phyloP scores from a whole-genome alignment of 139 green algal species.

The Chlamydomonas sp. region DNA sequence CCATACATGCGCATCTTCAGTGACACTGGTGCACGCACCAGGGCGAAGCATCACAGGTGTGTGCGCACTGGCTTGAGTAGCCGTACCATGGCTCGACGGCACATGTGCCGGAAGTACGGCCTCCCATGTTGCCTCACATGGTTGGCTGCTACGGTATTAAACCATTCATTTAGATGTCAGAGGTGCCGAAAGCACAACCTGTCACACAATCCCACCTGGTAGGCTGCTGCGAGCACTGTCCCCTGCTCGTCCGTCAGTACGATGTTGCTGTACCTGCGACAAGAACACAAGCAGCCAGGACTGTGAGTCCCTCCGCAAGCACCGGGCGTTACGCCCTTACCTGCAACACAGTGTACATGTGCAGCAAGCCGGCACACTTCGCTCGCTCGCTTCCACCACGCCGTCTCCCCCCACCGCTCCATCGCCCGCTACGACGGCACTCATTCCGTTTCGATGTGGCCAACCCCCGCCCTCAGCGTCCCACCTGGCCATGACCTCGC shows the following conservation, averaged over 20 bases:
- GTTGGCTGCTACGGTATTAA: no score
- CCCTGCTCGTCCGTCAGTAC: constrained; percentile 54
- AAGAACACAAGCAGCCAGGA: neutral
- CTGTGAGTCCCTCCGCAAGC: neutral
- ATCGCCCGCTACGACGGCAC: neutral
- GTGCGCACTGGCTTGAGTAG: no score
- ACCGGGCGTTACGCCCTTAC: no score
- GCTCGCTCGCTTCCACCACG: neutral
- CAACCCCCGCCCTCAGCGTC: neutral
- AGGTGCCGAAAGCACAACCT: no score
- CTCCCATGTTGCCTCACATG: no score
- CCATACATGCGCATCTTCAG: no score
- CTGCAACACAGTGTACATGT: neutral
- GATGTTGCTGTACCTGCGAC: constrained; percentile 69
- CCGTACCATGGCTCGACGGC: no score
- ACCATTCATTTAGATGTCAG: no score
- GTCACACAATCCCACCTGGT: neutral
- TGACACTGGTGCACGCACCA: no score
- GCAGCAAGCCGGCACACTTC: neutral
- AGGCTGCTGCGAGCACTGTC: constrained; percentile 10
- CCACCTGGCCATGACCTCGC: constrained; percentile 81
- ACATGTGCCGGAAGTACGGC: no score
- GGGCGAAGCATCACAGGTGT: no score
- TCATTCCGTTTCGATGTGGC: neutral
- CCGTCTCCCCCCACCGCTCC: neutral